Percentiles rank a stretch among this genome's conserved stretches.
phyloP scores from a whole-genome alignment of 306 rosid genomes.

The Glycine tomentella region DNA sequence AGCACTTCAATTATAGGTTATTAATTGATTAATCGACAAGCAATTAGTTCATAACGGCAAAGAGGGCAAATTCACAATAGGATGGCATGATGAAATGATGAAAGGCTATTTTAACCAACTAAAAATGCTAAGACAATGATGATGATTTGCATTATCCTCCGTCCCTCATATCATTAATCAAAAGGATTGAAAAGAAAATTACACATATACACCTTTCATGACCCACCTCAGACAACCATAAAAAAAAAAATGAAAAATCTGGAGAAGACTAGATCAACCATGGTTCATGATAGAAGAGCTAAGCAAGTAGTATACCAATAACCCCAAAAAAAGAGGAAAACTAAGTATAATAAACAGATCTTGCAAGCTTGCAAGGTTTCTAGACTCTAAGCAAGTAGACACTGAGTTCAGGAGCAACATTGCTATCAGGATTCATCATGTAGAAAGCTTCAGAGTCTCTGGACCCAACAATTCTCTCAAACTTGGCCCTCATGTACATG shows the following conservation, averaged over 20 bases:
- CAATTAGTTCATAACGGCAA: neutral
- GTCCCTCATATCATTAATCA: conserved; percentile 57
- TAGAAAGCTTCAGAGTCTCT: conserved; percentile 90
- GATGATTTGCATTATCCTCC: conserved; percentile 66
- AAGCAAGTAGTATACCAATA: too few relatives aligned
- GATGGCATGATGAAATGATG: conserved; percentile 29
- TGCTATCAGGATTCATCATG: conserved; percentile 97
- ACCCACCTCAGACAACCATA: conserved; percentile 57
- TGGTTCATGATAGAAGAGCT: too few relatives aligned
- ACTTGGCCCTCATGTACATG: conserved; percentile 97
- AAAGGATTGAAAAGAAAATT: conserved; percentile 62
- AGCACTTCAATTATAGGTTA: conserved; percentile 2
- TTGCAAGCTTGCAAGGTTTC: too few relatives aligned
- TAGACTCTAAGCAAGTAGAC: conserved; percentile 56
- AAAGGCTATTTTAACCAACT: conserved; percentile 45
- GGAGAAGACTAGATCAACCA: too few relatives aligned
- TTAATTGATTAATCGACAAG: conserved; percentile 10
- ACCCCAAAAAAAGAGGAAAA: neutral
- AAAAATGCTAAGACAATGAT: conserved; percentile 60
- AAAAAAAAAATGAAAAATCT: conserved; percentile 46
- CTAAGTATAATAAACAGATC: too few relatives aligned
- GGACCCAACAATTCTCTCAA: conserved; percentile 94
- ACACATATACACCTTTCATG: conserved; percentile 77
- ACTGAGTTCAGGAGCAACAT: conserved; percentile 96
- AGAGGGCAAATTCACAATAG: conserved; percentile 24